Evolutionary conservation across 1,284 basidiomycete genomes (phyloP), one percentile per base, ranked within the genome.

Genomic region (Schizopora paradoxa): DNA sequence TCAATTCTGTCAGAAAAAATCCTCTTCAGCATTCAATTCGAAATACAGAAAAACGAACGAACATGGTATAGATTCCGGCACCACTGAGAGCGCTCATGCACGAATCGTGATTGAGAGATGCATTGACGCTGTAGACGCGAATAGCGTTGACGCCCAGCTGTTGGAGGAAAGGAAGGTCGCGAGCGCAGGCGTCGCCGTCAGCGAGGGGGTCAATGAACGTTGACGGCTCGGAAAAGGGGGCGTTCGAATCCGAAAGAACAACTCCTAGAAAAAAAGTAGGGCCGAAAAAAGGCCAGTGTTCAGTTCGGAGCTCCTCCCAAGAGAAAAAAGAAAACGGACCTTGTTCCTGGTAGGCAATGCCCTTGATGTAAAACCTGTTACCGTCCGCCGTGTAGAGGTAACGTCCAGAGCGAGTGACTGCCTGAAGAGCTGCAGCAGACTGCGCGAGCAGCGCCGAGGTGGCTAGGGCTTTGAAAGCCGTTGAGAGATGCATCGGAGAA

Each of bases 1-100:
- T 95, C 92, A 52, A 95, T 79, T 53, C 86, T 89, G 41, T n/a
- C 51, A 3, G 47, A 46, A 5, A 40, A 43, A 28, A 22, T 19
- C 21, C 32, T 44, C 41, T 31, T 31, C 11, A 40, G 37, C 21
- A 33, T 49, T 54, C 41, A 59, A 18, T 11, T 19, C 40, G 21
- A 21, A 41, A 23, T 48, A 32, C 32, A 35, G 47, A 43, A 27
- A 28, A 19, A 29, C 48, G 31, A 25, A 13, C 82, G 58, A 53
- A 91, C 83, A 95, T 84, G 43, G 88, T 79, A 63, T 95, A 95
- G 53, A 95, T 95, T 31, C 86, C 86, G 32, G 89, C 89, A 31
- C 69, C 67, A 57, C 80, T 82, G 48, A 96, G 72, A 6, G 79
- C 65, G 37, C 66, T 66, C 92, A 96, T 95, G 64, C 92, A 96